Conservation (phyloP, 257 asterid genomes). For the Nicotiana noctiflora region DNA sequence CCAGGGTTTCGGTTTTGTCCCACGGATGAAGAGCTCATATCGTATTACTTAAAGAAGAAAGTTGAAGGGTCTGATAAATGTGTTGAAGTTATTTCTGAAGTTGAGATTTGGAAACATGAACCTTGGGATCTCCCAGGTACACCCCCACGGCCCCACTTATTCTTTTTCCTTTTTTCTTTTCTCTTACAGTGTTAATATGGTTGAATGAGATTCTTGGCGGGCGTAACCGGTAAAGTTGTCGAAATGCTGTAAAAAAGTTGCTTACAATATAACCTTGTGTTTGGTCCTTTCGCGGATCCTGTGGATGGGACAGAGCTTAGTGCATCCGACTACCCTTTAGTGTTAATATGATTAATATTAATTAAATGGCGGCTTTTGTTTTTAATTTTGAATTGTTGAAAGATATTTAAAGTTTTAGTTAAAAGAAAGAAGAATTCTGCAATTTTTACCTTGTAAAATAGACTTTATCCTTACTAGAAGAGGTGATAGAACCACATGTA, state of each 20-base stretch:
- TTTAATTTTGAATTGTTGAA: neutral
- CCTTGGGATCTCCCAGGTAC: slow-evolving; percentile 97
- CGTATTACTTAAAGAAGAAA: slow-evolving; percentile 63
- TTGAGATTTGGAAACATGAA: slow-evolving; percentile 73
- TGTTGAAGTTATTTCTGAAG: slow-evolving; percentile 63
- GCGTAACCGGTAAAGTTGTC: no score
- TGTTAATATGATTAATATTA: no score
- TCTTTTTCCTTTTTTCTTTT: neutral
- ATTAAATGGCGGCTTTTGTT: neutral
- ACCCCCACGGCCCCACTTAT: rapidly evolving
- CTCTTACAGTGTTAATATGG: neutral
- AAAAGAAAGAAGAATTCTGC: no score
- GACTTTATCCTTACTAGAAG: no score
- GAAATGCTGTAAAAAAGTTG: no score
- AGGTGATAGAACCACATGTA: no score
- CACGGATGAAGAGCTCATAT: slow-evolving; percentile 71
- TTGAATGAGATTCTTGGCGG: no score
- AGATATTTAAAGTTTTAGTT: no score
- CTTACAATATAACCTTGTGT: no score
- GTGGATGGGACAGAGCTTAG: no score
- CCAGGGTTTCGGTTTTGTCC: slow-evolving; percentile 89
- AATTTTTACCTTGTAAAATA: no score
- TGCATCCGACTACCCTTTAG: neutral
- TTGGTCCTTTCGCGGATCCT: no score
- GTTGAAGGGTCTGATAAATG: slow-evolving; percentile 39